Conservation (phyloP, 306 rosid species). For the Glycine soja region DNA sequence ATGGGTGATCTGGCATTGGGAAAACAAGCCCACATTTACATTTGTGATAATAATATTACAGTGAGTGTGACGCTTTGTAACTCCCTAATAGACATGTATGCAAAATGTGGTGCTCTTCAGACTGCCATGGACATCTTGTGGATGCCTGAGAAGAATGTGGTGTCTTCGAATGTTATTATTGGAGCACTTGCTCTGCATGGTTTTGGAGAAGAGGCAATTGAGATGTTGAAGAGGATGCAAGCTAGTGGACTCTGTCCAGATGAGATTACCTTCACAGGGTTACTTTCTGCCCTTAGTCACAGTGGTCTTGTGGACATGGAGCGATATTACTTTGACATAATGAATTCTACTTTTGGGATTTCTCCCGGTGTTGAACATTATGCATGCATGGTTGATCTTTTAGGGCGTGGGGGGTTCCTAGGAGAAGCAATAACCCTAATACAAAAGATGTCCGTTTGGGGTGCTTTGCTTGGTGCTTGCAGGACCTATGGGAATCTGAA, state of each 20-base stretch:
- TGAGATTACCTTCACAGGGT: conserved; percentile 71
- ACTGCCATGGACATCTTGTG: conserved; percentile 61
- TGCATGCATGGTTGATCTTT: conserved; percentile 81
- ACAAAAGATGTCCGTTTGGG: conserved; percentile 71
- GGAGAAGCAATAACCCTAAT: conserved; percentile 68
- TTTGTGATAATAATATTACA: conserved; percentile 46
- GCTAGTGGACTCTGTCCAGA: conserved; percentile 61
- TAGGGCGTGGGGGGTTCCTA: conserved; percentile 71
- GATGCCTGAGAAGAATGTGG: conserved; percentile 63
- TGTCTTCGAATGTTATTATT: conserved; percentile 72
- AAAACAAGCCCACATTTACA: conserved; percentile 56
- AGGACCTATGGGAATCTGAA: conserved; percentile 63
- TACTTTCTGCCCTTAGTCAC: conserved; percentile 82
- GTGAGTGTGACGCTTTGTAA: conserved; percentile 56
- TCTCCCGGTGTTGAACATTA: conserved; percentile 70
- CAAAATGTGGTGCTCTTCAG: conserved; percentile 71
- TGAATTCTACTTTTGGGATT: conserved; percentile 57
- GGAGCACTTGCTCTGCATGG: conserved; percentile 79
- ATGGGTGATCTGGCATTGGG: conserved; percentile 73
- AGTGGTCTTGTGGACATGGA: conserved; percentile 69
- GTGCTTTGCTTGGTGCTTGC: conserved; percentile 87
- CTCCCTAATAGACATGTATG: conserved; percentile 74
- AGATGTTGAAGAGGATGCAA: conserved; percentile 70
- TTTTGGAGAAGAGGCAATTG: conserved; percentile 61
- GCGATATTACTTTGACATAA: conserved; percentile 58